A percentile compares a stretch with the other conserved stretches of the same genome.
These are phyloP conservation scores for Xylogone sp. DNA, from an alignment of 2,329 filamentous ascomycete species.

Conservation along the genomic window DNA sequence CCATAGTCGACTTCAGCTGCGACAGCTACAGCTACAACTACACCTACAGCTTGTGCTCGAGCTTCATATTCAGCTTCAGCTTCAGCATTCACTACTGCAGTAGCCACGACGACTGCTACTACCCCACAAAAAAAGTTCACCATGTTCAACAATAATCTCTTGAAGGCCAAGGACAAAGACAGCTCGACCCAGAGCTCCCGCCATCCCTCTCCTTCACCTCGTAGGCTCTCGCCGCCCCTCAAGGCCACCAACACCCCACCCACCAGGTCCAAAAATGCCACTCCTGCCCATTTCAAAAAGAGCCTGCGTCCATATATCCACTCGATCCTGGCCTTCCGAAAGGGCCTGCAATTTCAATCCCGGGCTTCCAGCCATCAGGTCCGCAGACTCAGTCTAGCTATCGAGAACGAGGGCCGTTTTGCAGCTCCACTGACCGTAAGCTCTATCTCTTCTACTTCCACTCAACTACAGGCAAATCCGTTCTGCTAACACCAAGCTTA, in stretches of 20 bases:
- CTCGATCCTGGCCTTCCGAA: slow-evolving; percentile 18
- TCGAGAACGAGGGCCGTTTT: slow-evolving; percentile 16
- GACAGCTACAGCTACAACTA: no score
- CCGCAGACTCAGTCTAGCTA: slow-evolving; percentile 12
- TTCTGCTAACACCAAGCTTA: slow-evolving; percentile 20
- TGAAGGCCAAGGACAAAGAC: not conserved
- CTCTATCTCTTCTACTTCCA: not conserved
- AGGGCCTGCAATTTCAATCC: slow-evolving; percentile 13
- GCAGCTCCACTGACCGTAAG: slow-evolving; percentile 16
- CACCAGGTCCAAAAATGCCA: not conserved
- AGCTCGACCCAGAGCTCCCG: no score
- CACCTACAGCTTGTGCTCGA: no score
- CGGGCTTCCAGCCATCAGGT: slow-evolving; percentile 10
- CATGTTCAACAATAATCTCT: not conserved
- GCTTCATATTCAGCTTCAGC: no score
- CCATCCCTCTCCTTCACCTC: not conserved
- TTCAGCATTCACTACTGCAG: no score
- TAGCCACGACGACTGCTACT: not conserved
- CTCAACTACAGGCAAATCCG: not conserved
- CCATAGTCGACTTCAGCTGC: no score
- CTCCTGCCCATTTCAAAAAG: slow-evolving; percentile 27
- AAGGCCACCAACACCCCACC: not conserved
- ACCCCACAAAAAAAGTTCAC: not conserved
- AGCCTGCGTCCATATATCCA: slow-evolving; percentile 17
- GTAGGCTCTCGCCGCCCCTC: not conserved